Evolutionary conservation across 1,284 basidiomycete genomes (phyloP).

Genomic region (Moesziomyces antarcticus): DNA sequence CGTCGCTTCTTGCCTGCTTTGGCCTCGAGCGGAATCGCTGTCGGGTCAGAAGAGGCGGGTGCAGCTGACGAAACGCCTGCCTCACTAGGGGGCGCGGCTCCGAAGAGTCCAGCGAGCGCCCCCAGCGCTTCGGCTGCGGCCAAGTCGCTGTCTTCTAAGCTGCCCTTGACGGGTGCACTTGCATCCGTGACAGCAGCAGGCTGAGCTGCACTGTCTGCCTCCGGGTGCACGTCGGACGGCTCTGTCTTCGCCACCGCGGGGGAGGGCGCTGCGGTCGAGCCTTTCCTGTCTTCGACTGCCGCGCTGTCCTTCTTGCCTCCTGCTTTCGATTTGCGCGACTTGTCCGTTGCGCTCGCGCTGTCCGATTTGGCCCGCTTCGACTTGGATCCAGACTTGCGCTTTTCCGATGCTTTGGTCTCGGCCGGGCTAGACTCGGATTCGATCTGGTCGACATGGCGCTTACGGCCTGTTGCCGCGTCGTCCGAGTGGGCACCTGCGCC

Average conservation of each 20-base stretch:
- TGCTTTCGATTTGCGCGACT: conserved; percentile 26
- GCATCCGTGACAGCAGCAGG: neutral
- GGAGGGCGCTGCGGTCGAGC: conserved; percentile 1
- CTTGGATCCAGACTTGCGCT: conserved; percentile 27
- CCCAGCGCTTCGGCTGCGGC: conserved; percentile 69
- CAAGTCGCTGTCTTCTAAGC: conserved; percentile 63
- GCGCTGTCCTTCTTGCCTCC: conserved; percentile 26
- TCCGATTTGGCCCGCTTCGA: conserved; percentile 49
- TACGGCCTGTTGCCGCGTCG: conserved; percentile 16
- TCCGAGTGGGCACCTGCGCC: neutral
- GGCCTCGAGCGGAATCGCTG: neutral
- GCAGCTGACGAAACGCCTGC: neutral
- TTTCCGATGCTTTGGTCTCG: conserved; percentile 22
- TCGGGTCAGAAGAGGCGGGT: conserved; percentile 1
- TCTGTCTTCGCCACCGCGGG: conserved; percentile 8
- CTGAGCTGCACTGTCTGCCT: neutral
- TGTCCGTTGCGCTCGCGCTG: conserved; percentile 22
- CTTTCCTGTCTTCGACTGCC: conserved; percentile 10
- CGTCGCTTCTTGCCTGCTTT: conserved; percentile 40
- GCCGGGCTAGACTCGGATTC: conserved; percentile 5
- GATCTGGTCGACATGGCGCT: conserved; percentile 30
- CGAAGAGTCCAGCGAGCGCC: conserved; percentile 60
- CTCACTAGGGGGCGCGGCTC: conserved; percentile 15
- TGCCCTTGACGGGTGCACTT: conserved; percentile 13
- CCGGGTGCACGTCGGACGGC: neutral